phyloP scores from a whole-genome alignment of 805 yeast genomes.

The Blastobotrys terrestris region DNA sequence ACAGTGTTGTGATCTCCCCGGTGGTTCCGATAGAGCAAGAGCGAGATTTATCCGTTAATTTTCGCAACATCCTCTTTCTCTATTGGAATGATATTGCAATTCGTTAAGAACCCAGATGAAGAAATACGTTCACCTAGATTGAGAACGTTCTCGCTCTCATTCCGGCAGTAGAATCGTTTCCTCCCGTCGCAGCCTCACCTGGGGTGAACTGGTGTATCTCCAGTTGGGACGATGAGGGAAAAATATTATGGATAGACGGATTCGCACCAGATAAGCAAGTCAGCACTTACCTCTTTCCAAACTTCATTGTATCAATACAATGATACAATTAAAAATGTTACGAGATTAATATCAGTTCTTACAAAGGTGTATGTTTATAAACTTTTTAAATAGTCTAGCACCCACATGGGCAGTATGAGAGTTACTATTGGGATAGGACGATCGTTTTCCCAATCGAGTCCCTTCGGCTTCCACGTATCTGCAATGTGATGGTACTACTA shows the following conservation, averaged over 20 bases:
- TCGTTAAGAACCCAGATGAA: too few relatives aligned
- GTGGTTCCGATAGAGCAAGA: background rate
- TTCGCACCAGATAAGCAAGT: background rate
- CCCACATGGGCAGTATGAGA: background rate
- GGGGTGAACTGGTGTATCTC: too few relatives aligned
- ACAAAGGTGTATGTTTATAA: constrained; percentile 1
- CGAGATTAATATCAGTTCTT: background rate
- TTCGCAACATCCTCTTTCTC: too few relatives aligned
- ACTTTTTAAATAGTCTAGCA: background rate
- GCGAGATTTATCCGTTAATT: too few relatives aligned
- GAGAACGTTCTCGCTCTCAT: too few relatives aligned
- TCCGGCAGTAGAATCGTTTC: too few relatives aligned
- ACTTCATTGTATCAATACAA: constrained; percentile 26
- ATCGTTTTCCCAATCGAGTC: background rate
- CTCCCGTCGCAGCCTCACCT: too few relatives aligned
- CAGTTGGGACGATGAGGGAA: background rate
- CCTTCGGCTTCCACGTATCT: background rate
- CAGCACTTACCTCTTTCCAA: constrained; percentile 56
- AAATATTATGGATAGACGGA: background rate
- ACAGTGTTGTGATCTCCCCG: background rate
- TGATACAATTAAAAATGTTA: background rate
- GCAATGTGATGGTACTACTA: background rate
- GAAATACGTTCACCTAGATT: too few relatives aligned
- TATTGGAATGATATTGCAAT: too few relatives aligned
- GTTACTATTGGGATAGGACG: background rate